Conservation (phyloP, 495 filamentous ascomycete genomes). For the Clavariopsis aquatica region DNA sequence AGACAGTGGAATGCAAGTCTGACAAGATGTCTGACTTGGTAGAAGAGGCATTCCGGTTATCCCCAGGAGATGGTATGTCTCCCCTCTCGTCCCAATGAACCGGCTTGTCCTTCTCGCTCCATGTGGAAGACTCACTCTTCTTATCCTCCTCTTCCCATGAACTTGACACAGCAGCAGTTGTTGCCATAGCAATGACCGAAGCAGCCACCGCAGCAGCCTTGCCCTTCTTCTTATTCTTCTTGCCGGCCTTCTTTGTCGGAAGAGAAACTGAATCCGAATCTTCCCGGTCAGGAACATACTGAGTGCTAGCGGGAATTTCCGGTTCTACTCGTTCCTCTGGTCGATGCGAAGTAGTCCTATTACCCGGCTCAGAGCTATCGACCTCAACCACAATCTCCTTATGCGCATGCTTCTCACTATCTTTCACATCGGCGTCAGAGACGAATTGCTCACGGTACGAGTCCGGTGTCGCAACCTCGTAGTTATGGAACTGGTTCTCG, state of each 20-base stretch:
- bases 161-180: neutral
- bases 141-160: neutral
- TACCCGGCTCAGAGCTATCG: constrained; percentile 32
- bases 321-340: constrained; percentile 23
- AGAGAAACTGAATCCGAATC: constrained; percentile 3
- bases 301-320: constrained; percentile 26
- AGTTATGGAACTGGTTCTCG: constrained; percentile 43
- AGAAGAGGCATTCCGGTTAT: neutral
- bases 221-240: constrained; percentile 38
- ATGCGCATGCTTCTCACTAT: constrained; percentile 6
- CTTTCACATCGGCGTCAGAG: constrained; percentile 29
- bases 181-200: too few relatives aligned
- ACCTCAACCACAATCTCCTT: constrained; percentile 34
- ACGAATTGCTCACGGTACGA: constrained; percentile 39
- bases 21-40: constrained; percentile 14
- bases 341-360: constrained; percentile 15
- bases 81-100: neutral
- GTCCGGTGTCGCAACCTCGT: constrained; percentile 44
- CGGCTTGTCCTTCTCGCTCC: neutral
- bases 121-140: neutral
- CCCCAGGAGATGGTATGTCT: neutral
- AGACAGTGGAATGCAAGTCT: neutral
- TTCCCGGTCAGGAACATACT: constrained; percentile 27
- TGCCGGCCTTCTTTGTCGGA: constrained; percentile 24
- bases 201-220: constrained; percentile 18